Base-by-base conservation (phyloP, 768 basidiomycete genomes). In the Collybiopsis luxurians region DNA sequence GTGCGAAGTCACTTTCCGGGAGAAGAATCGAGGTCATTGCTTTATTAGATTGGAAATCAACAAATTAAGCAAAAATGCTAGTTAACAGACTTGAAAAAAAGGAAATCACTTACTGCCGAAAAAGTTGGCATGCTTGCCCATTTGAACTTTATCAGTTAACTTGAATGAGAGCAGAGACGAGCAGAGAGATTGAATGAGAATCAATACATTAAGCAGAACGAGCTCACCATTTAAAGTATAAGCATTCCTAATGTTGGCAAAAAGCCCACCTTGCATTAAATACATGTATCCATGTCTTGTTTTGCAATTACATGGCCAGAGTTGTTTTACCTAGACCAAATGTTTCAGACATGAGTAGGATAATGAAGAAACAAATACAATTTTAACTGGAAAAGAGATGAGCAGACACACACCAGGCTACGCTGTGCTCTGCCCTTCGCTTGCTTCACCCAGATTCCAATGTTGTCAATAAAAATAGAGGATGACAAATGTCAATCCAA, bases 271-370 rank as follows among this genome's bases (percentile, higher is more conserved):
- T 93, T 2, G 96, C 97, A 67, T 99, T 99, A 63, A 98, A 73
- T 99, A 97, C 74, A 95, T 84, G 0, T 92, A 89, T 61, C 85
- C 82, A 67, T 99, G 98, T 1, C 97, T 69, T 98, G 96, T 19
- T 75, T 74, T 3, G 95, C 95, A 9, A 98, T 78, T 28, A 99
- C 87, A 72, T 99, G 93, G 95, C 95, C 4, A 99, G 72, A 0
- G 97, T 98, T 0, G 97, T 99, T 72, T 99, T 99, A 0, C 97
- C 97, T 47, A 96, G 76, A 1, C 97, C 97, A 6, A 97, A 95
- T 44, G 97, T 95, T 0, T 97, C 97, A n/a, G 94, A 94, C 30
- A 99, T 76, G n/a, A 99, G 76, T 44, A 99, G 75, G 23, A 98
- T 73, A 36, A 11, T 47, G 28, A 17, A 49, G 44, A 50, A 49